A percentile compares a stretch with the other conserved stretches of the same genome.
phyloP scores from a whole-genome alignment of 164 flowering plant genomes.

The Vitis rotundifolia region DNA sequence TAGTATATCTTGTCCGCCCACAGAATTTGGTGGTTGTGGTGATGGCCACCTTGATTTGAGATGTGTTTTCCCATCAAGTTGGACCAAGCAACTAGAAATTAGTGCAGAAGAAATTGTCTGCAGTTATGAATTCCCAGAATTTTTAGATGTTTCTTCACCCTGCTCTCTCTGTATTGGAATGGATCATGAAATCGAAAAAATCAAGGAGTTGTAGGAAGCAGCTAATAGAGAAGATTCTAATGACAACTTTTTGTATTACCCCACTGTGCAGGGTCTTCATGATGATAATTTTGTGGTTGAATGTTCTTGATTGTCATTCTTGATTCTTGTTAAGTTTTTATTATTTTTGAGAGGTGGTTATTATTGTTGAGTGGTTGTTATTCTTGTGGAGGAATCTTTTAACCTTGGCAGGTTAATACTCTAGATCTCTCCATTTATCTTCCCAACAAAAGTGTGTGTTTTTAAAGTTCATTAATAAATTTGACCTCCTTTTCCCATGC shows the following conservation, averaged over 20 bases:
- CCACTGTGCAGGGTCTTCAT: constrained; percentile 39
- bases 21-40: constrained; percentile 70
- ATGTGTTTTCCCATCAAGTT: constrained; percentile 50
- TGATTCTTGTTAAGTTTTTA: too few species aligned
- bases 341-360: too few species aligned
- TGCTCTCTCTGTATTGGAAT: constrained; percentile 48
- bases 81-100: constrained; percentile 58
- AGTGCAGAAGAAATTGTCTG: constrained; percentile 59
- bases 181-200: constrained; percentile 24
- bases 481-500: too few species aligned
- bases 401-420: too few species aligned
- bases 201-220: constrained; percentile 31
- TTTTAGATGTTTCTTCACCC: constrained; percentile 31
- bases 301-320: too few species aligned
- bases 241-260: constrained; percentile 63
- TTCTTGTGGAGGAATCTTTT: too few species aligned
- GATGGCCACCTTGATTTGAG: constrained; percentile 47
- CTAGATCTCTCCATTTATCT: too few species aligned
- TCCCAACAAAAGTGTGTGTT: too few species aligned
- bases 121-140: constrained; percentile 49
- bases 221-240: constrained; percentile 42
- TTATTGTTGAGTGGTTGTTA: too few species aligned
- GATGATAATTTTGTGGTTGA: constrained; percentile 27
- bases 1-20: constrained; percentile 57
- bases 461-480: too few species aligned